These are phyloP conservation scores for Paramecium primaurelia DNA, from an alignment of 73 alveolate genomes.

Conservation along the genomic window DNA sequence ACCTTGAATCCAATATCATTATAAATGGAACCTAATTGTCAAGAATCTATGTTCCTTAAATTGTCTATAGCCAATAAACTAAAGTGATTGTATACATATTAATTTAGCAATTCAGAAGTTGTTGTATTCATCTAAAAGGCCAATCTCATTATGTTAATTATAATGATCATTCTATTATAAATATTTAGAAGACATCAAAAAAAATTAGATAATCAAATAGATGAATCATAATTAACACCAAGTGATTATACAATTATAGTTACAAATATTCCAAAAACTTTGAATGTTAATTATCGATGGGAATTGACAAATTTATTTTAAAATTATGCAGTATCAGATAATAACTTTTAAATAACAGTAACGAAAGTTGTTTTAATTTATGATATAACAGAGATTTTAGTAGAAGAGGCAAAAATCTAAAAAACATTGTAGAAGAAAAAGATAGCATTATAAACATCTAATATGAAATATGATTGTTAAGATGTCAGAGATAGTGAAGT, in stretches of 20 bases:
- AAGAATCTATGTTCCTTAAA: neutral
- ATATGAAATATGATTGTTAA: neutral
- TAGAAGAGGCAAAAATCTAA: neutral
- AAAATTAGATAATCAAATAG: slow-evolving; percentile 46
- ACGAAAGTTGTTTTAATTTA: slow-evolving; percentile 48
- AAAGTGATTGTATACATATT: neutral
- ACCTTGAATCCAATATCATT: neutral
- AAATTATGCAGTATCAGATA: slow-evolving; percentile 1
- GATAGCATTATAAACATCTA: slow-evolving; percentile 6
- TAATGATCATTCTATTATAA: neutral
- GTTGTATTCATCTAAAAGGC: neutral
- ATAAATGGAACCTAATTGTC: neutral
- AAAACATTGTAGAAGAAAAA: neutral
- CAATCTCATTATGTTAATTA: neutral
- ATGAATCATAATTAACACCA: slow-evolving; percentile 54
- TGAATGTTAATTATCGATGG: slow-evolving; percentile 24
- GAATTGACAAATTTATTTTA: slow-evolving; percentile 30
- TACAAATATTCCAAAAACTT: neutral
- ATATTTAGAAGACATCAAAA: slow-evolving; percentile 44
- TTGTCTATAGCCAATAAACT: slow-evolving; percentile 49
- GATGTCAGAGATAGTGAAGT: slow-evolving; percentile 36
- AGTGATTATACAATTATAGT: slow-evolving; percentile 55
- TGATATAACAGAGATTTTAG: slow-evolving; percentile 16
- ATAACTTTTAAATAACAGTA: neutral
- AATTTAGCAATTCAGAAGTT: neutral